Evolutionary conservation across 805 yeast species (phyloP), one percentile per base, ranked within the genome.

Genomic region (Scheffersomyces amazonensis): DNA sequence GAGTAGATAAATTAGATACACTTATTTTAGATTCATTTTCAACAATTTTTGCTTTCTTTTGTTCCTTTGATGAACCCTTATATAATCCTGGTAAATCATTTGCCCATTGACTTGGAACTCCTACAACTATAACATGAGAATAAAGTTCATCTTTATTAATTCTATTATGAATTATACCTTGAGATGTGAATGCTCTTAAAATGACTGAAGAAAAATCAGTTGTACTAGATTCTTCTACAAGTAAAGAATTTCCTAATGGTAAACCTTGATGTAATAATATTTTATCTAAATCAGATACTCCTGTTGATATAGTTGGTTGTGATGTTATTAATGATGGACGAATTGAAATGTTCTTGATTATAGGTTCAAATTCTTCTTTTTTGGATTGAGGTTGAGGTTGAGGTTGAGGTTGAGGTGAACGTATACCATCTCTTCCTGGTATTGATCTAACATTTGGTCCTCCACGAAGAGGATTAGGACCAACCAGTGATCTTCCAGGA

Each of bases 201-300:
- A 91, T 47, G 9, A 87, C 80, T 5, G 88, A 75, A 5, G 85
- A 73, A 54, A 88, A 91, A 53, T 91, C 97, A 0, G 98, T 91
- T 5, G 91, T 82, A 0, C 95, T 93, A 12, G 78, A 75, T 55
- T 91, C 98, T 56, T 87, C 91, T 4, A 91, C 56, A 11, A 90
- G 57, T 27, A 89, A 54, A 5, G 85, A 73, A 9, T 71, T 61
- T 1, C 96, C 96, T 10, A 87, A 48, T 1, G 98, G 98, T 12
- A 90, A 56, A 1, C 99, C 99, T 39, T 78, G 83, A 58, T 91
- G 98, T 1, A 75, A 77, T 36, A 91, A 55, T 3, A 87, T 60
- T 46, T 72, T 77, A 58, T 91, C 98, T 16, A 91, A 58, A 53
- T 87, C 90, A 6, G 71, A 56, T 17, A 83, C 74, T 1, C 97